Evolutionary conservation across 1,284 basidiomycete species (phyloP).

Genomic region (Cystobasidium slooffiae): DNA sequence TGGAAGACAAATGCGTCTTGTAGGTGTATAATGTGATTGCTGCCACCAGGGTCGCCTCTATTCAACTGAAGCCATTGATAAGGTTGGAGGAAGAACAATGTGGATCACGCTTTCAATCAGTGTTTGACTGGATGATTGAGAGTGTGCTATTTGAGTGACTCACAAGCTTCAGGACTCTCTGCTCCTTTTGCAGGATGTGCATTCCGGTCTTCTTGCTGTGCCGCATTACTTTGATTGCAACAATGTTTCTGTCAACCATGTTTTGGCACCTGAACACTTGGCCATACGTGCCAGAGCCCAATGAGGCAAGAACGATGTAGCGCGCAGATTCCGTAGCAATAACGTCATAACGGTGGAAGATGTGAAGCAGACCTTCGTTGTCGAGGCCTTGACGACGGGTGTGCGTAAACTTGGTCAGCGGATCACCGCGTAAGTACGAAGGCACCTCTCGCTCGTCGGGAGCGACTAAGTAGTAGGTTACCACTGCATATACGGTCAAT

Average conservation of each 20-base stretch:
- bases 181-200: slow-evolving; percentile 99
- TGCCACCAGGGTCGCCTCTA: background rate
- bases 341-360: slow-evolving; percentile 65
- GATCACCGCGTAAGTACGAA: background rate
- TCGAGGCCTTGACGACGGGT: background rate
- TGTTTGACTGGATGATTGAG: background rate
- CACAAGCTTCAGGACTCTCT: slow-evolving; percentile 88
- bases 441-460: background rate
- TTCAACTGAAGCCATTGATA: background rate
- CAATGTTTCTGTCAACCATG: slow-evolving; percentile 96
- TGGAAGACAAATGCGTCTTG: background rate
- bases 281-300: slow-evolving; percentile 97
- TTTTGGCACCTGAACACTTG: slow-evolving; percentile 99
- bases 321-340: slow-evolving; percentile 78
- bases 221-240: slow-evolving; percentile 98
- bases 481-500: background rate
- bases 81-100: background rate
- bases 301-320: slow-evolving; percentile 94
- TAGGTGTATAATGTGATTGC: slow-evolving; percentile 4
- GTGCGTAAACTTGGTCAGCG: background rate
- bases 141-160: background rate
- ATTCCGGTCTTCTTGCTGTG: slow-evolving; percentile 99
- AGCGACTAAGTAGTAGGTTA: background rate
- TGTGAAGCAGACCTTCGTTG: background rate
- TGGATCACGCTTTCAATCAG: background rate